Evolutionary conservation across 805 yeast genomes (phyloP).

Genomic region (Ogataea paraovalis): DNA sequence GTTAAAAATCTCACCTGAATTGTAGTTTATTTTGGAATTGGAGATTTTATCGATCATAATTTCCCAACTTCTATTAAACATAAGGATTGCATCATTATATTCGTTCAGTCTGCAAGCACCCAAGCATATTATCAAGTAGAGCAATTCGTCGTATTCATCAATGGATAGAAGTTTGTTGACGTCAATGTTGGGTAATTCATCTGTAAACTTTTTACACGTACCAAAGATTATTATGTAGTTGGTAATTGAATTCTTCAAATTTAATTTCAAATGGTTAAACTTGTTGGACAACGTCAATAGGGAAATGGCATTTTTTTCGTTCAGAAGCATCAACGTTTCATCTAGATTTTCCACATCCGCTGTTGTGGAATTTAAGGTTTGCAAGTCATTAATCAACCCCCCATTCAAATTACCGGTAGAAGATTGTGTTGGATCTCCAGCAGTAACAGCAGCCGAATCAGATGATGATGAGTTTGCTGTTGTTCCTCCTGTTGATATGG

Average conservation of each 20-base stretch:
- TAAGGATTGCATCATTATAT: conserved; percentile 32
- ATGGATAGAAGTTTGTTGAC: conserved; percentile 21
- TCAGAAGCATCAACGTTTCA: conserved; percentile 6
- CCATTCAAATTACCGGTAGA: not conserved
- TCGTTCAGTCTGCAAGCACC: conserved; percentile 40
- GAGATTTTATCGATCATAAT: conserved; percentile 28
- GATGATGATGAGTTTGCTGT: not conserved
- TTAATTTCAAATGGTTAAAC: conserved; percentile 21
- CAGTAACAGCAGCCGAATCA: too few species aligned
- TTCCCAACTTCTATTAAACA: conserved; percentile 44
- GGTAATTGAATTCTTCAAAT: conserved; percentile 21
- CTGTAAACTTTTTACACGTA: conserved; percentile 12
- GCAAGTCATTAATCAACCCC: not conserved
- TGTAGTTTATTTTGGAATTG: conserved; percentile 28
- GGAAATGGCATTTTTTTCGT: conserved; percentile 31
- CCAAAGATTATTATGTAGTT: conserved; percentile 24
- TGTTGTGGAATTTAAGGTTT: not conserved
- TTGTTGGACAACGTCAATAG: conserved; percentile 31
- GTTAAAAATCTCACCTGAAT: conserved; percentile 25
- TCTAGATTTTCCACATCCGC: conserved; percentile 6
- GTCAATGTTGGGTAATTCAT: conserved; percentile 19
- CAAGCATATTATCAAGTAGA: conserved; percentile 42
- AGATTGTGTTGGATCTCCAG: not conserved
- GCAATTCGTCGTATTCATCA: conserved; percentile 35
- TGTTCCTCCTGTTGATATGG: not conserved